Evolutionary conservation across 73 alveolate species (phyloP).

Genomic region (Durusdinium trenchii): DNA sequence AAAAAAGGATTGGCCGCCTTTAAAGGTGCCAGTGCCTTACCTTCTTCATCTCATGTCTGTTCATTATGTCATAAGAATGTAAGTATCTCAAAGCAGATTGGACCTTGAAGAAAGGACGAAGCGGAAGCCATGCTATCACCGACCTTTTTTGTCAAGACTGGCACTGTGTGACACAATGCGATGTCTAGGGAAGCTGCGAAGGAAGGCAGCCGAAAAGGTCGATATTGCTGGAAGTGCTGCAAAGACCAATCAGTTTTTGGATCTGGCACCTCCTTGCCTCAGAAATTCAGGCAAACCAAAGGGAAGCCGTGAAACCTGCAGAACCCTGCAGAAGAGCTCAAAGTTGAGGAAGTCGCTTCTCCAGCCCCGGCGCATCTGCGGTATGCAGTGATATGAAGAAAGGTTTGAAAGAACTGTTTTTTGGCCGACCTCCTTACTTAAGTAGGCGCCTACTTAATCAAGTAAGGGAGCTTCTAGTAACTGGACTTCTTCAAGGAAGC

Average conservation of each 20-base stretch:
- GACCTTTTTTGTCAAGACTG: neutral
- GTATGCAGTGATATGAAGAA: too few species aligned
- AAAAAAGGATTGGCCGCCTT: neutral
- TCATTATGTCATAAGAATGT: neutral
- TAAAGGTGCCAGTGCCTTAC: neutral
- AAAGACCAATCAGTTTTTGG: constrained; percentile 71
- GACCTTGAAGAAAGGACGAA: constrained; percentile 65
- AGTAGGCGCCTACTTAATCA: too few species aligned
- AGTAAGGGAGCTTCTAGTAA: too few species aligned
- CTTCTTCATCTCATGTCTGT: neutral
- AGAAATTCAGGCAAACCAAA: neutral
- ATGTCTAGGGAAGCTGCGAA: neutral
- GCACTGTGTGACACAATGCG: neutral
- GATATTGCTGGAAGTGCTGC: constrained; percentile 73
- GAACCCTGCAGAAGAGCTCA: neutral
- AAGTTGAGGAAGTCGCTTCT: neutral
- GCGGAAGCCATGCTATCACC: constrained; percentile 88
- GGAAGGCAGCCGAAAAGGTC: constrained; percentile 59
- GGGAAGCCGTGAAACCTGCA: neutral
- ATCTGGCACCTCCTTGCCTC: constrained; percentile 33
- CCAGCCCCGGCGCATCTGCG: constrained; percentile 56
- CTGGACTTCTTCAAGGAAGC: too few species aligned
- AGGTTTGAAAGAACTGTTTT: too few species aligned
- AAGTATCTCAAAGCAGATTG: neutral
- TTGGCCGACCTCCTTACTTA: too few species aligned